phyloP scores from a whole-genome alignment of 2,329 filamentous ascomycete genomes.

The Aspergillus intermedius region DNA sequence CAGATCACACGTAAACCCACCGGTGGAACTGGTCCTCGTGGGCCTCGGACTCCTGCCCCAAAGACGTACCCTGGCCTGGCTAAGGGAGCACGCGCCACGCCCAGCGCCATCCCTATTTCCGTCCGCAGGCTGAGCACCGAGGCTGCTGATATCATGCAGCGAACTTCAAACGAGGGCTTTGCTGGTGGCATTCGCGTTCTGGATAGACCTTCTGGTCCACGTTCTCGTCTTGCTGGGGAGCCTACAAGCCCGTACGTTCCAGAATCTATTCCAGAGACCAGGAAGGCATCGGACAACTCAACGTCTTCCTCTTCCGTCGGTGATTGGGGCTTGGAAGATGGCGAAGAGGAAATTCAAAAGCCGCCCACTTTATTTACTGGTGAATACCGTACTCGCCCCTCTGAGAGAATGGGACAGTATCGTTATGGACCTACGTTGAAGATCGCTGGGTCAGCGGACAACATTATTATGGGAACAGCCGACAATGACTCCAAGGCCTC shows the following conservation, averaged over 20 bases:
- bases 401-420: constrained; percentile 4
- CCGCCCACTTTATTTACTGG: constrained; percentile 17
- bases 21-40: neutral
- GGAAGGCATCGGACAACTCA: neutral
- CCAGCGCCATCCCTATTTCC: constrained; percentile 11
- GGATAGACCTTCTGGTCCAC: constrained; percentile 7
- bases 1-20: neutral
- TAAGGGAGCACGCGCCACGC: constrained; percentile 7
- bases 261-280: neutral
- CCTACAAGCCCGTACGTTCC: neutral
- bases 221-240: constrained; percentile 1
- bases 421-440: constrained; percentile 18
- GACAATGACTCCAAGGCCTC: neutral
- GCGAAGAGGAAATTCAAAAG: constrained; percentile 28
- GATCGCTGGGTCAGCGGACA: constrained; percentile 21
- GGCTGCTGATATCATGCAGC: neutral
- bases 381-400: constrained; percentile 13
- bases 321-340: constrained; percentile 17
- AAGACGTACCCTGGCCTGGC: constrained; percentile 1
- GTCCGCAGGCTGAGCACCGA: constrained; percentile 7
- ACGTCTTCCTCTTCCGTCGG: constrained; percentile 5
- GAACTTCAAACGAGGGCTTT: neutral
- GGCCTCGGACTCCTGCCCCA: constrained; percentile 3
- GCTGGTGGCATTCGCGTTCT: constrained; percentile 3
- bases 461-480: constrained; percentile 19